Evolutionary conservation across 495 filamentous ascomycete species (phyloP).

Genomic region (Aspergillus biplanus): DNA sequence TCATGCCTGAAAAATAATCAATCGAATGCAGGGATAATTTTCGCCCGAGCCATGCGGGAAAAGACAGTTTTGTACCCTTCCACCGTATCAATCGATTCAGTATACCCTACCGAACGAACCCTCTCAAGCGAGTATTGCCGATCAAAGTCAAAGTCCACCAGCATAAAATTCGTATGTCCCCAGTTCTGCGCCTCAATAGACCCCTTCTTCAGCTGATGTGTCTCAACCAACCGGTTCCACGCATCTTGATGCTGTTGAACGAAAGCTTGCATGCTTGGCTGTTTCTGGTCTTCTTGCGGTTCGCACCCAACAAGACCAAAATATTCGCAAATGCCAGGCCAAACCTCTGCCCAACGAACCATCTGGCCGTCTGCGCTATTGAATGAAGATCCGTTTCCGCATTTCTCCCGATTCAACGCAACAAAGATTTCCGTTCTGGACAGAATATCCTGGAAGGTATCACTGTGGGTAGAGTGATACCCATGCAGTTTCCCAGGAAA

Average conservation of each 20-base stretch:
- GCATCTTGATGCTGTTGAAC: neutral
- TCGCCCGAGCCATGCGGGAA: neutral
- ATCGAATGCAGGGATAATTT: neutral
- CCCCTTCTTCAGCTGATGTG: neutral
- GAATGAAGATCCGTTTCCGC: conserved; percentile 28
- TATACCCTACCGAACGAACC: neutral
- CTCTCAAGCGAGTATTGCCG: conserved; percentile 1
- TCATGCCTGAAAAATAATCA: neutral
- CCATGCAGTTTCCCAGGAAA: conserved; percentile 34
- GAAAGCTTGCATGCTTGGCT: neutral
- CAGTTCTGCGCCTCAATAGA: conserved; percentile 1
- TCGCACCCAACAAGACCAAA: conserved; percentile 40
- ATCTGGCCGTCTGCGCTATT: conserved; percentile 38
- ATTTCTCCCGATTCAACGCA: conserved; percentile 24
- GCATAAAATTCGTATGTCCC: conserved; percentile 6
- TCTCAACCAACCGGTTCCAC: neutral
- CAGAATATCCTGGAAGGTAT: conserved; percentile 42
- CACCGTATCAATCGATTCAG: neutral
- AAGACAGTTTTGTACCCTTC: neutral
- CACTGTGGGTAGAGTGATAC: conserved; percentile 32
- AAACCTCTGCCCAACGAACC: conserved; percentile 36
- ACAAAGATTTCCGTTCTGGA: conserved; percentile 40
- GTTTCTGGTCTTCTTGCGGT: neutral
- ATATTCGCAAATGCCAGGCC: conserved; percentile 39
- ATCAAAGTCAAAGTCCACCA: conserved; percentile 9